These are phyloP conservation scores for Cardiospermum halicacabum DNA, from an alignment of 345 rosid species.

Conservation along the genomic window DNA sequence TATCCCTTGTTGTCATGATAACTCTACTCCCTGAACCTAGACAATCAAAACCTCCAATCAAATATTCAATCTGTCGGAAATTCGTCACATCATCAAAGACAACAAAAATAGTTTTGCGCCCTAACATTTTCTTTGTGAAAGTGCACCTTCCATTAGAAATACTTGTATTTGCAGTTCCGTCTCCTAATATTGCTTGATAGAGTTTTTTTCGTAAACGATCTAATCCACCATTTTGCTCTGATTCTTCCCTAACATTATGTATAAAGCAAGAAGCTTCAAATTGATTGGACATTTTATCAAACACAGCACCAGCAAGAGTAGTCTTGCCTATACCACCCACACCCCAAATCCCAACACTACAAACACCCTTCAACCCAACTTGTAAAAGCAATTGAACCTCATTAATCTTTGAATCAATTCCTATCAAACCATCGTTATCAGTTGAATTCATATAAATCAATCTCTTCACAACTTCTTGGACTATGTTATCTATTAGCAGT, in stretches of 20 bases:
- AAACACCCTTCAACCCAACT: background rate
- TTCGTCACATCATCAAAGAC: slow-evolving; percentile 19
- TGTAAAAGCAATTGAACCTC: background rate
- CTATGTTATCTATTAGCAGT: background rate
- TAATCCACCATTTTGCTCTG: background rate
- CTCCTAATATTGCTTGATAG: background rate
- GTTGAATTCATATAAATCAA: background rate
- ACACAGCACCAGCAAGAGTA: background rate
- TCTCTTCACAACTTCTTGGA: background rate
- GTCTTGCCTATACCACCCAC: background rate
- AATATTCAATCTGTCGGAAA: slow-evolving; percentile 9
- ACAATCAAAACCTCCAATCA: slow-evolving; percentile 9
- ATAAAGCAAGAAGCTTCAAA: background rate
- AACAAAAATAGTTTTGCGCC: slow-evolving; percentile 11
- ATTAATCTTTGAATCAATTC: background rate
- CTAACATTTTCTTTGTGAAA: slow-evolving; percentile 3
- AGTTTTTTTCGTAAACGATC: background rate
- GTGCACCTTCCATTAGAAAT: background rate
- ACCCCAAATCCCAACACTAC: background rate
- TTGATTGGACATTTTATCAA: background rate
- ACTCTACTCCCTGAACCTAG: slow-evolving; percentile 17
- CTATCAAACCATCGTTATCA: background rate
- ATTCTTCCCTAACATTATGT: background rate
- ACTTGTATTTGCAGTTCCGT: background rate
- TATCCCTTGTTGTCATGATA: slow-evolving; percentile 9